Conservation (phyloP, 1,139 yeast species). For the Saccharomycopsis crataegensis region DNA sequence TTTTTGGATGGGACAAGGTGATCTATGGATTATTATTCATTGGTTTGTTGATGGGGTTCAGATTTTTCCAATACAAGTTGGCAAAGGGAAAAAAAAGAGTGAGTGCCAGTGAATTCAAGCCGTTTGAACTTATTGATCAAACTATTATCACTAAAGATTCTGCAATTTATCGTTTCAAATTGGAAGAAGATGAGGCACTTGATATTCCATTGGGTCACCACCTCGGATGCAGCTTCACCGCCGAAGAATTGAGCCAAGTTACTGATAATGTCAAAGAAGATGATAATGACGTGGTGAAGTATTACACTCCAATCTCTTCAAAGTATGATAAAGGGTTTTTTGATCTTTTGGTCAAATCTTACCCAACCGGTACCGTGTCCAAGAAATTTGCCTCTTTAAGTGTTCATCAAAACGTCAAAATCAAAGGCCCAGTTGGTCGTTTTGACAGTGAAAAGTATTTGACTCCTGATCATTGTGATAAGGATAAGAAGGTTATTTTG, state of each 20-base stretch:
- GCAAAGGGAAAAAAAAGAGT: conserved; percentile 39
- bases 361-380: conserved; percentile 61
- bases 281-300: conserved; percentile 36
- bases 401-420: conserved; percentile 60
- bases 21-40: conserved; percentile 38
- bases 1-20: conserved; percentile 43
- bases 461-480: conserved; percentile 40
- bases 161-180: conserved; percentile 66
- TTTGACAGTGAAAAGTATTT: conserved; percentile 29
- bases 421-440: conserved; percentile 74
- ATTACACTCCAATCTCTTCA: conserved; percentile 70
- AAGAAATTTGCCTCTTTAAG: conserved; percentile 52
- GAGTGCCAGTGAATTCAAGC: conserved; percentile 47
- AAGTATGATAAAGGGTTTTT: conserved; percentile 64
- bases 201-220: conserved; percentile 70
- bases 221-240: conserved; percentile 45
- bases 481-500: conserved; percentile 55
- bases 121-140: conserved; percentile 62
- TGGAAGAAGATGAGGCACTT: conserved; percentile 54
- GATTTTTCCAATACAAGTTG: conserved; percentile 29
- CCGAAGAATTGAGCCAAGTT: conserved; percentile 40
- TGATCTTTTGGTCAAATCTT: conserved; percentile 68
- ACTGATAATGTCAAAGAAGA: conserved; percentile 36
- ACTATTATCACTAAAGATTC: conserved; percentile 61
- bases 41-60: conserved; percentile 40